Percentiles rank a stretch among this genome's conserved stretches.
Evolutionary conservation across 176 grass and related monocot species (phyloP).

Genomic region (Oryza punctata): DNA sequence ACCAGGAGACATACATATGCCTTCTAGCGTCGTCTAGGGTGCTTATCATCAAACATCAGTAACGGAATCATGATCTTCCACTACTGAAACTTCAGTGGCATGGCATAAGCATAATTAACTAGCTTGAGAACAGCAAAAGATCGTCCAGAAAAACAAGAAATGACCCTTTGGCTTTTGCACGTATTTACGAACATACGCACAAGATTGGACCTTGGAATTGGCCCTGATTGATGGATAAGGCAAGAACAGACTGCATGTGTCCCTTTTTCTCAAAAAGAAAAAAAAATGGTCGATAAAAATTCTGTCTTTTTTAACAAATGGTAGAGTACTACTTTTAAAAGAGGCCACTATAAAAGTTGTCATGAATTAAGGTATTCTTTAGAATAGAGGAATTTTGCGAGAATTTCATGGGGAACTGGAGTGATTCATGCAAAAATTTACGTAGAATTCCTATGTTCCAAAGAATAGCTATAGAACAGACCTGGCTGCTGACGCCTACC

Average conservation of each 20-base stretch:
- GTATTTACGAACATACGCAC: background rate
- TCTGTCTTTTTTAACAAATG: background rate
- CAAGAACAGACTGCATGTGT: background rate
- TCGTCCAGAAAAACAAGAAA: background rate
- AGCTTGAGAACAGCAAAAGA: constrained; percentile 13
- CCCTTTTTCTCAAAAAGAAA: background rate
- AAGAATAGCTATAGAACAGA: too few species aligned
- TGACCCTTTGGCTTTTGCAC: background rate
- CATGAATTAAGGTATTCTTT: too few species aligned
- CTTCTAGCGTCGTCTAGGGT: background rate
- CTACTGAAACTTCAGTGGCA: background rate
- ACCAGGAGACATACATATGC: background rate
- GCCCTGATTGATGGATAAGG: constrained; percentile 3
- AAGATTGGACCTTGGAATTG: background rate
- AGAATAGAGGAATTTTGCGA: too few species aligned
- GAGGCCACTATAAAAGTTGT: background rate
- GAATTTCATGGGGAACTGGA: too few species aligned
- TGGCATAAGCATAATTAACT: background rate
- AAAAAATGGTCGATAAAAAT: background rate
- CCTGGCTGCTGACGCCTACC: too few species aligned
- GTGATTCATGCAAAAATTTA: too few species aligned
- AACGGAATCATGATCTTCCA: constrained; percentile 27
- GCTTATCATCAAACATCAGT: constrained; percentile 1
- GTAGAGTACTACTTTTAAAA: background rate
- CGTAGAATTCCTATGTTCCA: too few species aligned